Conservation (phyloP, 768 basidiomycete species). For the Cystofilobasidium bisporidii region DNA sequence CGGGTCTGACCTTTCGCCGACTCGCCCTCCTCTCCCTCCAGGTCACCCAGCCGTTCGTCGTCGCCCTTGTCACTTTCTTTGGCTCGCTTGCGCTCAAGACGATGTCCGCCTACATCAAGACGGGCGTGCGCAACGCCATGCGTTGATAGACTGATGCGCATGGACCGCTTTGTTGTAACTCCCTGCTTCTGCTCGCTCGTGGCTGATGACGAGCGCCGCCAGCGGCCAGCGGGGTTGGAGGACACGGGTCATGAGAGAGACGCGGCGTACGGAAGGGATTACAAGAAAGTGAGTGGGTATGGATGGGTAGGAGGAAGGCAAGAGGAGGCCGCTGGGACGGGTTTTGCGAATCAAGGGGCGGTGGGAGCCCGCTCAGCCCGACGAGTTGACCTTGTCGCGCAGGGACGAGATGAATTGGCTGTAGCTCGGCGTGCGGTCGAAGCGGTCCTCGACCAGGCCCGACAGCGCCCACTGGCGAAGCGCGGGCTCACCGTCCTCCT, state of each 20-base stretch:
- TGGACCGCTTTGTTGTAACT: too few species aligned
- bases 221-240: too few species aligned
- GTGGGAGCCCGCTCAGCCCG: not conserved
- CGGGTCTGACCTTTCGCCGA: too few species aligned
- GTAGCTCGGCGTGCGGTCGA: slow-evolving; percentile 89
- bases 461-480: slow-evolving; percentile 91
- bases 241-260: too few species aligned
- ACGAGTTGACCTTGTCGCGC: slow-evolving; percentile 65
- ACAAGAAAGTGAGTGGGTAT: too few species aligned
- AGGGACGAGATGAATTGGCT: slow-evolving; percentile 83
- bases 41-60: slow-evolving; percentile 25
- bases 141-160: not conserved
- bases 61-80: slow-evolving; percentile 24
- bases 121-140: not conserved
- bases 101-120: not conserved
- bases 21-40: not conserved
- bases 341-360: too few species aligned
- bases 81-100: slow-evolving; percentile 12
- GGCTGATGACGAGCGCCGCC: too few species aligned
- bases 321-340: too few species aligned
- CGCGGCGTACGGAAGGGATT: too few species aligned
- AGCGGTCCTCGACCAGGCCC: slow-evolving; percentile 86
- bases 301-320: too few species aligned
- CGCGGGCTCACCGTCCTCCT: slow-evolving; percentile 94
- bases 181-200: too few species aligned